Evolutionary conservation across 305 asterid genomes (phyloP).

Genomic region (Andrographis paniculata): DNA sequence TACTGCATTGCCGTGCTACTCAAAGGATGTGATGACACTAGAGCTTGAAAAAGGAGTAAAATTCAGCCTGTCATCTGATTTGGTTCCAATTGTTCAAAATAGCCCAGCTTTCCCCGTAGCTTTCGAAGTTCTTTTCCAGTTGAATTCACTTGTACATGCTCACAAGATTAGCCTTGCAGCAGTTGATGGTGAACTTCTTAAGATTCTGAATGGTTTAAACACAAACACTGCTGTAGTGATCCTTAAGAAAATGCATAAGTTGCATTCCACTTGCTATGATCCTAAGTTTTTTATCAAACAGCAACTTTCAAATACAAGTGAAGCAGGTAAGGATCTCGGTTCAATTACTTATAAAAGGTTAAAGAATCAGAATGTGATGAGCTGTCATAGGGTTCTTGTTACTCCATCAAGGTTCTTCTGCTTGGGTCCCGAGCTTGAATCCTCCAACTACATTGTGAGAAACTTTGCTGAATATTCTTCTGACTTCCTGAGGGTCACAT

Average conservation of each 20-base stretch:
- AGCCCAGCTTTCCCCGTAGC: slow-evolving; percentile 29
- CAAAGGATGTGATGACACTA: slow-evolving; percentile 35
- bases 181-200: slow-evolving; percentile 38
- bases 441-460: slow-evolving; percentile 80
- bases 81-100: slow-evolving; percentile 58
- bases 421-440: slow-evolving; percentile 87
- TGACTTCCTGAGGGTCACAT: slow-evolving; percentile 78
- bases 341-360: slow-evolving; percentile 28
- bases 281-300: slow-evolving; percentile 46
- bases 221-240: slow-evolving; percentile 38
- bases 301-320: slow-evolving; percentile 22
- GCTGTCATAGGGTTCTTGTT: slow-evolving; percentile 66
- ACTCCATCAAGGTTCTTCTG: slow-evolving; percentile 83
- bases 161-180: slow-evolving; percentile 73
- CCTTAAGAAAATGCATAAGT: slow-evolving; percentile 67
- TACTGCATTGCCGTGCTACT: slow-evolving; percentile 41
- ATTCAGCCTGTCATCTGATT: slow-evolving; percentile 28
- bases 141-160: slow-evolving; percentile 68
- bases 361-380: slow-evolving; percentile 54
- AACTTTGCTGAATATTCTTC: slow-evolving; percentile 62
- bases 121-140: slow-evolving; percentile 84
- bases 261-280: slow-evolving; percentile 51
- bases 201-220: slow-evolving; percentile 41
- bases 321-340: slow-evolving; percentile 21
- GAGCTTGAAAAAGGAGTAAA: slow-evolving; percentile 33